Percentiles rank a stretch among this genome's conserved stretches.
Evolutionary conservation across 2,329 filamentous ascomycete genomes (phyloP).

Genomic region (Monosporascus sp.): DNA sequence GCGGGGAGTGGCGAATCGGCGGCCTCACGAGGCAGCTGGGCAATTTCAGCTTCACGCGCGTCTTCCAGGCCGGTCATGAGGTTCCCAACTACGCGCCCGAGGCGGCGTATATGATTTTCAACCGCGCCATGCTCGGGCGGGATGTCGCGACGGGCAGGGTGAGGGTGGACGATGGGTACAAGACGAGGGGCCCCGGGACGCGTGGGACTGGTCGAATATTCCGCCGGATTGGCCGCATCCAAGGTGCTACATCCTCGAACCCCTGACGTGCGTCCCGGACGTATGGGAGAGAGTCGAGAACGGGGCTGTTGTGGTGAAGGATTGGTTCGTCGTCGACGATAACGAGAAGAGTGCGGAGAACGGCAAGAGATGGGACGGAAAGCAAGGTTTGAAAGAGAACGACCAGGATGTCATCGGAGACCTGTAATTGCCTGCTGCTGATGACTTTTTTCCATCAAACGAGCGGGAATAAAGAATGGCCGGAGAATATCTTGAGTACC

Average conservation of each 20-base stretch:
- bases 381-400: too few relatives aligned
- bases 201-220: conserved; percentile 40
- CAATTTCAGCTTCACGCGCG: conserved; percentile 53
- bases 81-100: conserved; percentile 35
- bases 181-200: conserved; percentile 15
- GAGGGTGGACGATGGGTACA: conserved; percentile 38
- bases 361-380: too few relatives aligned
- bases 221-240: conserved; percentile 7
- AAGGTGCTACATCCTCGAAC: conserved; percentile 14
- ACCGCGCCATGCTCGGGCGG: conserved; percentile 39
- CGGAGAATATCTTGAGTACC: too few relatives aligned
- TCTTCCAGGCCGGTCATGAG: conserved; percentile 51
- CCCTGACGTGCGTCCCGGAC: conserved; percentile 10
- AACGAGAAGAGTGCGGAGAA: not conserved
- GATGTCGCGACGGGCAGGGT: conserved; percentile 44
- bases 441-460: too few relatives aligned
- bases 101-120: conserved; percentile 2
- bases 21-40: conserved; percentile 63
- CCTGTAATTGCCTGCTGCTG: too few relatives aligned
- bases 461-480: too few relatives aligned
- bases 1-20: not conserved
- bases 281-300: conserved; percentile 11
- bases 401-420: too few relatives aligned
- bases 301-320: conserved; percentile 12
- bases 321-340: conserved; percentile 16